Evolutionary conservation across 2,329 filamentous ascomycete species (phyloP).

Genomic region (Elsinoe ampelina): DNA sequence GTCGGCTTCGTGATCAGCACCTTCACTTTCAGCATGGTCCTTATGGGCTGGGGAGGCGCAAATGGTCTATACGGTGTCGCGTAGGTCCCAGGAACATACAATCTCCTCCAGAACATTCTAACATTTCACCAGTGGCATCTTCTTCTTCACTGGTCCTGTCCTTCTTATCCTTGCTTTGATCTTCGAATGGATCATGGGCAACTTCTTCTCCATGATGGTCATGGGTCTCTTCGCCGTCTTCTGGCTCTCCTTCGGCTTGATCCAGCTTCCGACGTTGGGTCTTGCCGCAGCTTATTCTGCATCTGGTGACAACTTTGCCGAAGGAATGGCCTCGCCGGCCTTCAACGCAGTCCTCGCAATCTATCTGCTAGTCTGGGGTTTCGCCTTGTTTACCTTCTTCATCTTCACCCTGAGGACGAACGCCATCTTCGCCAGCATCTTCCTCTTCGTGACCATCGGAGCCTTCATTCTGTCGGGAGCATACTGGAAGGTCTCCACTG

Average conservation of each 20-base stretch:
- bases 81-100: not conserved
- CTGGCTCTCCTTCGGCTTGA: constrained; percentile 44
- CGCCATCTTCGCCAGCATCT: constrained; percentile 41
- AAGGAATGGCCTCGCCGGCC: constrained; percentile 34
- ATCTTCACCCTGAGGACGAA: constrained; percentile 45
- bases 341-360: constrained; percentile 43
- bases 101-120: not conserved
- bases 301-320: constrained; percentile 33
- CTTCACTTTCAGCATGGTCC: constrained; percentile 32
- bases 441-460: constrained; percentile 38
- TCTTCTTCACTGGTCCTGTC: constrained; percentile 40
- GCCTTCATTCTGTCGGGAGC: constrained; percentile 40
- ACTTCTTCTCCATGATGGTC: constrained; percentile 45
- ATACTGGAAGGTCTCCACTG: constrained; percentile 41
- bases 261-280: constrained; percentile 42
- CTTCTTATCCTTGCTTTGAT: constrained; percentile 40
- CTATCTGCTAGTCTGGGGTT: constrained; percentile 46
- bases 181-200: constrained; percentile 46
- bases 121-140: constrained; percentile 23
- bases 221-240: constrained; percentile 45
- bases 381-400: constrained; percentile 44
- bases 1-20: constrained; percentile 32
- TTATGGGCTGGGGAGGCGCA: constrained; percentile 34
- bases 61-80: constrained; percentile 28
- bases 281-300: constrained; percentile 37